phyloP scores from a whole-genome alignment of 1,284 basidiomycete genomes.

The Volvariella surrecta region DNA sequence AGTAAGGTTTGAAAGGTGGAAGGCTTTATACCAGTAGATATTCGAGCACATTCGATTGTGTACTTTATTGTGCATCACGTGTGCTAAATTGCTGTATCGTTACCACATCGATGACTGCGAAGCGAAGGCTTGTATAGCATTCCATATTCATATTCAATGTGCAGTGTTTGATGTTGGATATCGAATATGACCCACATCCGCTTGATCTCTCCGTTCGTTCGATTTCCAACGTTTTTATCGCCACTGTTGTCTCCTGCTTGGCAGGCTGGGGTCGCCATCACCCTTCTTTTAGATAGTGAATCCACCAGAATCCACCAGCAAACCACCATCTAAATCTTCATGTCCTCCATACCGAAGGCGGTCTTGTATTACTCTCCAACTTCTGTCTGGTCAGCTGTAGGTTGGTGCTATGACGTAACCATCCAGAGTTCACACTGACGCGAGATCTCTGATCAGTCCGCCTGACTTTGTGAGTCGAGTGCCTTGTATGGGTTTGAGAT shows the following conservation, averaged over 20 bases:
- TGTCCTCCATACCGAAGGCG: constrained; percentile 43
- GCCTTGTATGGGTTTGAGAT: no score
- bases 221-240: no score
- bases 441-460: constrained; percentile 24
- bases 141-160: no score
- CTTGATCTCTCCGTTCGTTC: no score
- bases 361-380: constrained; percentile 46
- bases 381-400: constrained; percentile 55
- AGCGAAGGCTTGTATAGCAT: no score
- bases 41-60: constrained; percentile 17
- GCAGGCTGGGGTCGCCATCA: background rate
- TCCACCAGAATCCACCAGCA: background rate
- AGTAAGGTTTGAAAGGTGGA: background rate
- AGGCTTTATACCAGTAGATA: background rate
- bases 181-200: no score
- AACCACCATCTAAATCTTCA: constrained; percentile 10
- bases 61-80: no score
- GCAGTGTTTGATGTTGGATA: no score
- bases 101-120: no score
- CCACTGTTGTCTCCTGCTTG: background rate
- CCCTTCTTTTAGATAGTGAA: background rate
- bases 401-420: constrained; percentile 26
- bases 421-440: background rate
- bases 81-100: no score
- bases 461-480: constrained; percentile 35